A percentile compares a stretch with the other conserved stretches of the same genome.
phyloP scores from a whole-genome alignment of 2,329 filamentous ascomycete species.

The Apiospora marii region DNA sequence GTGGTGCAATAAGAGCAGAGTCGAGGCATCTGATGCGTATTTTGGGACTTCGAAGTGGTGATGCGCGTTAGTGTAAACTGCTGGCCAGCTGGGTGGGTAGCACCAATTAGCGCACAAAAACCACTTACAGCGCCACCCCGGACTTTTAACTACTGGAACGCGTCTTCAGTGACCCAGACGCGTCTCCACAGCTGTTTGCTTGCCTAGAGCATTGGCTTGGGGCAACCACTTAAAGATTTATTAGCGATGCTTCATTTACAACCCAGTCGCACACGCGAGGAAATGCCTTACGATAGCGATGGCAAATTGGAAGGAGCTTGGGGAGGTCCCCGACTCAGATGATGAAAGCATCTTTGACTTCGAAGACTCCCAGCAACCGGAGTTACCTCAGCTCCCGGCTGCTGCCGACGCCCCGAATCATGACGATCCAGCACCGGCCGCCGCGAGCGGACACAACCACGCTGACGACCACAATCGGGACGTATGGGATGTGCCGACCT shows the following conservation, averaged over 20 bases:
- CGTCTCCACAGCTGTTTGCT: conserved; percentile 22
- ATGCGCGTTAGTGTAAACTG: not conserved
- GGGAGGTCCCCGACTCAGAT: conserved; percentile 54
- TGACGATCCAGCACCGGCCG: conserved; percentile 3
- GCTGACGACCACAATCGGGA: conserved; percentile 27
- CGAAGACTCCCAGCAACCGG: conserved; percentile 40
- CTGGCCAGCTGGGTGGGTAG: not conserved
- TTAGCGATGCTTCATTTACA: conserved; percentile 4
- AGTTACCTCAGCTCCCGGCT: conserved; percentile 4
- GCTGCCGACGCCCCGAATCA: conserved; percentile 18
- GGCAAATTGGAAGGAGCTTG: conserved; percentile 53
- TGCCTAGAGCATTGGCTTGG: not conserved
- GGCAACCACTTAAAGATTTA: conserved; percentile 13
- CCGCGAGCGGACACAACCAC: conserved; percentile 18
- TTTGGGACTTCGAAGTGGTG: not conserved
- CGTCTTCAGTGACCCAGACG: conserved; percentile 21
- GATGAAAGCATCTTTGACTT: conserved; percentile 49
- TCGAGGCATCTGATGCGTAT: conserved; percentile 7
- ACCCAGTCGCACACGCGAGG: conserved; percentile 25
- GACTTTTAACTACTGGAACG: not conserved
- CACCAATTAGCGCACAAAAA: conserved; percentile 14
- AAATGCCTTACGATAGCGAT: conserved; percentile 46
- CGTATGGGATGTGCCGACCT: conserved; percentile 43
- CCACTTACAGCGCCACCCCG: conserved; percentile 14
- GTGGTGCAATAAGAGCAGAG: not conserved